Conservation (phyloP, 352 stramenopile genomes). For the Globisporangium irregulare region DNA sequence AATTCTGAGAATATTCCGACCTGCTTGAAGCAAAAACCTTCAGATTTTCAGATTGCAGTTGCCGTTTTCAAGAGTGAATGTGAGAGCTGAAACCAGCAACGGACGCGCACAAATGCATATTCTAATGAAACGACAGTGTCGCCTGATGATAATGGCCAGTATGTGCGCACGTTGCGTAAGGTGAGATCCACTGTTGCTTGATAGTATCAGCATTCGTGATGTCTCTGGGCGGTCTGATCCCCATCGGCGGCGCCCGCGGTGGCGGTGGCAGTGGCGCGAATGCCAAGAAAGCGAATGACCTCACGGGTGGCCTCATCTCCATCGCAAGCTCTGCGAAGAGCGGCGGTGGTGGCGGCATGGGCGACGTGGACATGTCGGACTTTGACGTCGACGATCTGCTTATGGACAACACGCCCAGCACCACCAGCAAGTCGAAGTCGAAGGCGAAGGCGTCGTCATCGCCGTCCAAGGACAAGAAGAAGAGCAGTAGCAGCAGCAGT, state of each 20-base stretch:
- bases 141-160: background rate
- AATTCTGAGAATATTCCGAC: background rate
- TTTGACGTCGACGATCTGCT: conserved; percentile 49
- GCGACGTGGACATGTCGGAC: conserved; percentile 22
- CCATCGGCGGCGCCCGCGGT: conserved; percentile 30
- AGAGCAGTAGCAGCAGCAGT: conserved; percentile 26
- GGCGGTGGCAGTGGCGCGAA: conserved; percentile 7
- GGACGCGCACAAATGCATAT: background rate
- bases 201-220: conserved; percentile 15
- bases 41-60: background rate
- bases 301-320: conserved; percentile 64
- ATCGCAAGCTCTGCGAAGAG: conserved; percentile 23
- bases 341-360: conserved; percentile 11
- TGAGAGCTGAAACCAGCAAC: background rate
- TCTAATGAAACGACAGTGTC: background rate
- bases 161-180: too few relatives aligned
- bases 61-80: background rate
- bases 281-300: conserved; percentile 31
- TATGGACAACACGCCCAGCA: conserved; percentile 25
- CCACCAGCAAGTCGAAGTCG: conserved; percentile 18
- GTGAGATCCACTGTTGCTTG: background rate
- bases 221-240: conserved; percentile 48
- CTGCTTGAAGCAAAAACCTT: background rate
- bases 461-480: conserved; percentile 33
- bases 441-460: conserved; percentile 15